phyloP scores from a whole-genome alignment of 1,284 basidiomycete species.

The Puccinia novopanici region DNA sequence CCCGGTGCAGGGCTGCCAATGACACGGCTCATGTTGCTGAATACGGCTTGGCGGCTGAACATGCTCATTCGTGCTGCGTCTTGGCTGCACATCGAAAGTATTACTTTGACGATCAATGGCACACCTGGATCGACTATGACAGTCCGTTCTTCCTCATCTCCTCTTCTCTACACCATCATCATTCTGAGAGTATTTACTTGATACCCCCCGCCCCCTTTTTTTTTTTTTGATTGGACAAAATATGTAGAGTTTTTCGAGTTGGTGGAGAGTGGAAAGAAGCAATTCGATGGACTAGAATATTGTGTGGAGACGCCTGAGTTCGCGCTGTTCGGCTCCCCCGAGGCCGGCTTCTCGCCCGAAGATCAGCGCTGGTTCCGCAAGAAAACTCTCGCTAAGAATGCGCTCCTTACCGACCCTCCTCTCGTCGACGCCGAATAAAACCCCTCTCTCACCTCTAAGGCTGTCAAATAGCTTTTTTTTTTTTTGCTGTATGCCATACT shows the following conservation, averaged over 20 bases:
- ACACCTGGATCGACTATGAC: conserved; percentile 52
- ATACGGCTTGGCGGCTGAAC: conserved; percentile 51
- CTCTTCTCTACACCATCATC: too few relatives aligned
- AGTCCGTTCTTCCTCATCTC: conserved; percentile 15
- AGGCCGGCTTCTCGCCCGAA: conserved; percentile 52
- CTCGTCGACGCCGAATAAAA: too few relatives aligned
- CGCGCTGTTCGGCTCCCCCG: conserved; percentile 47
- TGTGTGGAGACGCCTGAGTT: conserved; percentile 44
- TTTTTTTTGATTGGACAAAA: not conserved
- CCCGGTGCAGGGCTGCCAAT: not conserved
- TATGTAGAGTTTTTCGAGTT: conserved; percentile 50
- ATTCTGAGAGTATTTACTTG: too few relatives aligned
- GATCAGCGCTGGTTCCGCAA: conserved; percentile 50
- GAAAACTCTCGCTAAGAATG: not conserved
- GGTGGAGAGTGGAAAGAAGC: conserved; percentile 28
- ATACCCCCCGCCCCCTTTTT: not conserved
- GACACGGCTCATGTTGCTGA: not conserved
- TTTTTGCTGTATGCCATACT: too few relatives aligned
- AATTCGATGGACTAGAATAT: conserved; percentile 50
- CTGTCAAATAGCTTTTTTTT: too few relatives aligned
- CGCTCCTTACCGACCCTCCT: not conserved
- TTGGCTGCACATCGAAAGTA: conserved; percentile 50
- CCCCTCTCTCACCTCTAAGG: too few relatives aligned
- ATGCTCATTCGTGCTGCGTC: conserved; percentile 52
- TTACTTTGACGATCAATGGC: conserved; percentile 48